Evolutionary conservation across 129 eudicot genomes (phyloP), one percentile per base, ranked within the genome.

Genomic region (Tagetes erecta): DNA sequence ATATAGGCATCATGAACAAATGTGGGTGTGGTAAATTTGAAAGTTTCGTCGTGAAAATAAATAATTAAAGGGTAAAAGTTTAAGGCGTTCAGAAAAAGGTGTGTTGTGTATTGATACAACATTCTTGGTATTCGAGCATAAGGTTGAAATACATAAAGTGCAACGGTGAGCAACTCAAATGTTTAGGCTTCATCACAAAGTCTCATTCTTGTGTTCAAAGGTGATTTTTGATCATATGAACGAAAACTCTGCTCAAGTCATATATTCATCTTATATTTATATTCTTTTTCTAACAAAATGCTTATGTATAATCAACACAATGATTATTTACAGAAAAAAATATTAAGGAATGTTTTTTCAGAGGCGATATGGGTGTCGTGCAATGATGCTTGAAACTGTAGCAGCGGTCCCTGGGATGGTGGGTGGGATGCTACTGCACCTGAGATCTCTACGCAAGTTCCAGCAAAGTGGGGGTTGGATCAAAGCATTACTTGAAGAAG

Each of bases 331-430:
- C 27, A 5, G 27, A 14, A 55, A 55, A 20, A 20, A 20, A 20
- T 20, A 20, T 20, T 20, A 20, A 20, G 27, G 27, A 20, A n/a
- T 67, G 62, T 66, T 80, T 70, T 89, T 80, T 67, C 96, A 94
- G 98, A 94, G 96, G 59, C 85, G 93, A 53, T 94, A 94, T 33
- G 98, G 98, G 3, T 94, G 98, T 49, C 98, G 97, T 75, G 98
- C 98, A 74, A 90, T 90, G 98, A 94, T 94, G 98, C 88, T 94
- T 34, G 98, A 94, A 80, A 94, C 98, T 0, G 98, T 94, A 74
- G 98, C 97, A 4, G 98, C 92, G 3, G 98, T 94, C 52, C 98
- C 98, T 0, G 98, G 98, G 33, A 94, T 94, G 98, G 97, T 90
- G 42, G 98, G 98, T 12, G 98, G 97, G 50, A 94, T 91, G 98